Percentiles rank a stretch among this genome's conserved stretches.
These are phyloP conservation scores for Penicillium flavigenum DNA, from an alignment of 495 filamentous ascomycete genomes.

Conservation along the genomic window DNA sequence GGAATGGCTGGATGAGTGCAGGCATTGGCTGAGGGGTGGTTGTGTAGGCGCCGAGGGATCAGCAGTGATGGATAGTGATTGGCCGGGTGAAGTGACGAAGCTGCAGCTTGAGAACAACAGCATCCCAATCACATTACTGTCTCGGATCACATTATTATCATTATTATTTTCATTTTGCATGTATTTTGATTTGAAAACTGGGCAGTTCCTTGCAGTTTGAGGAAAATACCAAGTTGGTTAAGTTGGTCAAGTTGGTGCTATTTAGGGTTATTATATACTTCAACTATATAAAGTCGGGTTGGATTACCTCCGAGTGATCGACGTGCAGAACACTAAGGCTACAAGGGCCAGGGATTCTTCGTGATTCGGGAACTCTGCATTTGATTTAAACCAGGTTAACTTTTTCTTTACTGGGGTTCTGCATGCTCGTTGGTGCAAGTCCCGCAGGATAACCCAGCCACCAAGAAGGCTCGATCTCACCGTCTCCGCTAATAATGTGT, in stretches of 20 bases:
- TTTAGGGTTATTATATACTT: neutral
- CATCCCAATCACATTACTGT: slow-evolving; percentile 30
- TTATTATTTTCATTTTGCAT: neutral
- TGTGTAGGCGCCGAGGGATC: slow-evolving; percentile 30
- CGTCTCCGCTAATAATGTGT: slow-evolving; percentile 41
- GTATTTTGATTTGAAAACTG: neutral
- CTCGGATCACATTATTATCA: slow-evolving; percentile 17
- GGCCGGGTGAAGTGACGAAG: slow-evolving; percentile 27
- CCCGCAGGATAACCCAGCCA: slow-evolving; percentile 28
- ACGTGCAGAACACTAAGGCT: slow-evolving; percentile 3
- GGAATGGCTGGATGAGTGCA: slow-evolving; percentile 1
- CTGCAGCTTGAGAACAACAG: slow-evolving; percentile 31
- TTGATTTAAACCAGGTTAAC: slow-evolving; percentile 25
- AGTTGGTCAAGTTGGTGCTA: neutral
- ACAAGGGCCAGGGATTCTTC: neutral
- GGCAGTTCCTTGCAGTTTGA: slow-evolving; percentile 6
- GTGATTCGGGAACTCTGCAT: slow-evolving; percentile 34
- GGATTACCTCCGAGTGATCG: slow-evolving; percentile 3
- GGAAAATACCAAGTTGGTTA: neutral
- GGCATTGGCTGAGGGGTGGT: slow-evolving; percentile 22
- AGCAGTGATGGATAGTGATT: slow-evolving; percentile 27
- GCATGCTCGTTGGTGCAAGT: slow-evolving; percentile 40
- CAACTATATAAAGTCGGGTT: neutral
- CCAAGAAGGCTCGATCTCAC: slow-evolving; percentile 33
- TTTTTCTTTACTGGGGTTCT: slow-evolving; percentile 23